Evolutionary conservation across 495 filamentous ascomycete genomes (phyloP).

Genomic region (Halenospora varia): DNA sequence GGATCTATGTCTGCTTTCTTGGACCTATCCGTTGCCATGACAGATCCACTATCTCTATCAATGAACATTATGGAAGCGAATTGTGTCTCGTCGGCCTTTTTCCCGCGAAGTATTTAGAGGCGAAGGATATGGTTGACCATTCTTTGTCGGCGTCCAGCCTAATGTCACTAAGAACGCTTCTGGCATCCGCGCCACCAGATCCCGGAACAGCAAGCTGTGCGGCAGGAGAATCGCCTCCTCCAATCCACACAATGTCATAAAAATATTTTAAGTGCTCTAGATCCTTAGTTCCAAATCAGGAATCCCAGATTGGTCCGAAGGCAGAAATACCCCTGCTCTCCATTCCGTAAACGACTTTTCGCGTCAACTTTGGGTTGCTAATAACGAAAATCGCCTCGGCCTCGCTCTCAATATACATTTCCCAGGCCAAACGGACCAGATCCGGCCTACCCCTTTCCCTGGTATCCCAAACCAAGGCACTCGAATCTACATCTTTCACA

Average conservation of each 20-base stretch:
- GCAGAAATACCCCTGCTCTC: constrained; percentile 64
- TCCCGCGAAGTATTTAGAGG: background rate
- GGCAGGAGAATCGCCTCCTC: too few relatives aligned
- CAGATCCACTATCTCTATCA: background rate
- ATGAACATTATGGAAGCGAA: background rate
- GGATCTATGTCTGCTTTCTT: background rate
- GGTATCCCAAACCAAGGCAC: constrained; percentile 42
- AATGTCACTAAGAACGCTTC: background rate
- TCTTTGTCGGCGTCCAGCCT: background rate
- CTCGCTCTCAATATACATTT: constrained; percentile 48
- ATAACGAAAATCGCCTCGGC: constrained; percentile 72
- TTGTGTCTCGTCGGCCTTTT: background rate
- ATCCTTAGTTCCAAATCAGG: too few relatives aligned
- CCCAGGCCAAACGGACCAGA: constrained; percentile 47
- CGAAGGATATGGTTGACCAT: background rate
- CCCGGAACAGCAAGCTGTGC: background rate
- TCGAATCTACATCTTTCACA: constrained; percentile 32
- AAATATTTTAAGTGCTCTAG: too few relatives aligned
- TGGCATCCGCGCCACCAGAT: background rate
- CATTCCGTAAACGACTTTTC: constrained; percentile 59
- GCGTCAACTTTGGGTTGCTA: constrained; percentile 63
- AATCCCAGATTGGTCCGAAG: constrained; percentile 77
- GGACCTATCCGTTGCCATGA: background rate
- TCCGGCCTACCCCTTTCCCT: constrained; percentile 32
- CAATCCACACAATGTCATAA: too few relatives aligned